Evolutionary conservation across 257 asterid species (phyloP).

Genomic region (Solanum piurae): DNA sequence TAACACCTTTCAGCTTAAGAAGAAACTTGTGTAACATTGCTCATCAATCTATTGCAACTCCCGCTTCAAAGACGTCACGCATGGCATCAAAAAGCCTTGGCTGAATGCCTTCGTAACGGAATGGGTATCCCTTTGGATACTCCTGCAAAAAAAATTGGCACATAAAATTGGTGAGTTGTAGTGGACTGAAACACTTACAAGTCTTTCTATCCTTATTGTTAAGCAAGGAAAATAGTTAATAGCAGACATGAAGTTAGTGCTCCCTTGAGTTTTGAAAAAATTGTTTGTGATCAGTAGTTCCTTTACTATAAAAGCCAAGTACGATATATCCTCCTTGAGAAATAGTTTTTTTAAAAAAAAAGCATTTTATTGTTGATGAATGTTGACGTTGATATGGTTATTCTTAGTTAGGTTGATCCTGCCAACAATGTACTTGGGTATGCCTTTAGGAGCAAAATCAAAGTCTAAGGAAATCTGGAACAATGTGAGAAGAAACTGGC

Average conservation of each 20-base stretch:
- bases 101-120: neutral
- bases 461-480: neutral
- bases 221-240: neutral
- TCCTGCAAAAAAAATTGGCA: neutral
- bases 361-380: neutral
- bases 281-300: neutral
- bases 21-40: neutral
- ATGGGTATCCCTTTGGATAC: neutral
- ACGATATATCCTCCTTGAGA: neutral
- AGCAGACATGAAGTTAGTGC: neutral
- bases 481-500: neutral
- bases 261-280: neutral
- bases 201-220: neutral
- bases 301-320: neutral
- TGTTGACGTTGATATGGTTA: neutral
- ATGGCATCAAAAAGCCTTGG: slow-evolving; percentile 21
- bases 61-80: slow-evolving; percentile 27
- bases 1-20: neutral
- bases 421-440: neutral
- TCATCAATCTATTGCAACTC: slow-evolving; percentile 10
- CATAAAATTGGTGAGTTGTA: neutral
- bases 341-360: neutral
- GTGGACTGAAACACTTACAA: neutral
- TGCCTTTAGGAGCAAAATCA: neutral
- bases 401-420: neutral